A percentile compares a stretch with the other conserved stretches of the same genome.
phyloP scores from a whole-genome alignment of 768 basidiomycete species.

The Rhodotorula babjevae region DNA sequence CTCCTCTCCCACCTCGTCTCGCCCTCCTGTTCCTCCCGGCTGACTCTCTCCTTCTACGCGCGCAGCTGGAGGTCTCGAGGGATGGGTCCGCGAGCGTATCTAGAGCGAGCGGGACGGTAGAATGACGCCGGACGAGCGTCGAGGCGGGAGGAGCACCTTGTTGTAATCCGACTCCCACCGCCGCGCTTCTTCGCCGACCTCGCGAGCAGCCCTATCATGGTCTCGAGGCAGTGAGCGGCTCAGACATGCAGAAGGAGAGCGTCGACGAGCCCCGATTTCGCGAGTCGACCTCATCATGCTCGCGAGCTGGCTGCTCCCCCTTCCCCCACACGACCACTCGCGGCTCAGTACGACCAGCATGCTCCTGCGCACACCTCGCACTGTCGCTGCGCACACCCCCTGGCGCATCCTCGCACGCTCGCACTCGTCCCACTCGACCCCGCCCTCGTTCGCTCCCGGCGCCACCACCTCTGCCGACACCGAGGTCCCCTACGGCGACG shows the following conservation, averaged over 20 bases:
- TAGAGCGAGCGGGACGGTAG: neutral
- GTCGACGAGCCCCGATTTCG: too few species aligned
- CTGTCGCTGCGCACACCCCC: neutral
- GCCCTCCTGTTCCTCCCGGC: neutral
- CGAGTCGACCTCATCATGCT: too few species aligned
- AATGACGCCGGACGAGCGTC: neutral
- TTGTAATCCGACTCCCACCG: neutral
- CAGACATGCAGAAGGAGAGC: too few species aligned
- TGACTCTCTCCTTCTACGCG: neutral
- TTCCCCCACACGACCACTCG: neutral
- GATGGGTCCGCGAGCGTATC: constrained; percentile 38
- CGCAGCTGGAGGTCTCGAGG: constrained; percentile 39
- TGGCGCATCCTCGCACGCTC: constrained; percentile 6
- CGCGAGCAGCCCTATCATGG: neutral
- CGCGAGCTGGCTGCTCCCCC: neutral
- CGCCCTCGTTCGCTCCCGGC: constrained; percentile 20
- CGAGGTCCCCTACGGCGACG: constrained; percentile 24
- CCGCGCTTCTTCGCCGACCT: neutral
- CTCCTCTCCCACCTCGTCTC: neutral
- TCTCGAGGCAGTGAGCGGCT: too few species aligned
- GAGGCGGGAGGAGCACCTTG: neutral
- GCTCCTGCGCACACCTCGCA: neutral
- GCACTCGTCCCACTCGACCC: constrained; percentile 19
- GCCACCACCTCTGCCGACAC: constrained; percentile 36
- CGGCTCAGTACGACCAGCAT: neutral